Base-by-base conservation (phyloP, 192 early-diverging fungal species). In the Rhizoclosmatium globosum region DNA sequence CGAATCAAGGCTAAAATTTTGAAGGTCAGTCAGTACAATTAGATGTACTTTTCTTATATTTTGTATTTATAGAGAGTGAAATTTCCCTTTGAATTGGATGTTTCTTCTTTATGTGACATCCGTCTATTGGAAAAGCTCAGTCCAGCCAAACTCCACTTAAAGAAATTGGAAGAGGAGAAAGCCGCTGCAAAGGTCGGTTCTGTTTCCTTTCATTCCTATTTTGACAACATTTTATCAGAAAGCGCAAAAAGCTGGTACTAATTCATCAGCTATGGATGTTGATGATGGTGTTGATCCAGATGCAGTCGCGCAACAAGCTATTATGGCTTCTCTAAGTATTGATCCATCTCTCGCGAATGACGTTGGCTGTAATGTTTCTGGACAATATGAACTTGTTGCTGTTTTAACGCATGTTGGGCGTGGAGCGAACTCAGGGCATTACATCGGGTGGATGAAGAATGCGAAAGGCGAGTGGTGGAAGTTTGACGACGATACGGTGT, bases 361-460 rank as follows among this genome's bases (percentile, higher is more conserved):
- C 84, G 82, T 88, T 17, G 97, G 97, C 0, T 90, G 90, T 64
- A 98, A 97, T 71, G 91, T 93, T 2, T 93, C 92, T 50, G 98
- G 96, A 19, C 84, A 93, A 65, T 99, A 99, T 80, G 98, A 99
- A 64, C 82, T 99, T 3, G 88, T 94, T 56, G 95, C 95, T 80
- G 95, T 99, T 1, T 86, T 99, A 50, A 99, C 98, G 13, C 98
- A 99, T 81, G 89, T 94, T 57, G 98, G 98, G n/a, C 91, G 96
- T 17, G 92, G 93, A 3, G 93, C 95, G 46, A 95, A 98, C 80
- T 96, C 95, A 45, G 96, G 96, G 62, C 88, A 91, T 64, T 98
- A 98, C 64, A 98, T 99, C 80, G 97, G 90, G 19, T 99, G 98
- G 98, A 93, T 93, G 2, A 93, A 93, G 76, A 93, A 91, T 89